phyloP scores from a whole-genome alignment of 768 basidiomycete genomes.

The Kondoa subrosea region DNA sequence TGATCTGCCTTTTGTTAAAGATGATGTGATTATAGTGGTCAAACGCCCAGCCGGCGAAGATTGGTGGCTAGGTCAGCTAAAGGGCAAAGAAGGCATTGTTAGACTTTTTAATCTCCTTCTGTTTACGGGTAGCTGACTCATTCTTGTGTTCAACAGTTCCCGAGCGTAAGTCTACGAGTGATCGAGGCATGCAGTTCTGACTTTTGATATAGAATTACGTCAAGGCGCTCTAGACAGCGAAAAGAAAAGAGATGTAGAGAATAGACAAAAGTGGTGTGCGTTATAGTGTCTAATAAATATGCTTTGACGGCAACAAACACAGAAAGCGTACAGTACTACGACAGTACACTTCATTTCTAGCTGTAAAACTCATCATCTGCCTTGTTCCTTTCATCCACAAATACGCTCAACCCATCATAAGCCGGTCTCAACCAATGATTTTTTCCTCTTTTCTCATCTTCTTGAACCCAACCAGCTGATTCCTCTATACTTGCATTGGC shows the following conservation, averaged over 20 bases:
- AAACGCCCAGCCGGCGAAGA: slow-evolving; percentile 15
- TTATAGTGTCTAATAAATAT: too few species aligned
- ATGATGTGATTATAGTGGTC: slow-evolving; percentile 18
- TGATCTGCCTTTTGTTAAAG: slow-evolving; percentile 23
- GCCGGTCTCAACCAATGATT: slow-evolving; percentile 12
- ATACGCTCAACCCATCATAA: slow-evolving; percentile 12
- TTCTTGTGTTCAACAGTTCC: not conserved
- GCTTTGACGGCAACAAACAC: too few species aligned
- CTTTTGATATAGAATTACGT: not conserved
- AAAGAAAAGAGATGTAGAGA: not conserved
- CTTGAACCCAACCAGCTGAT: slow-evolving; percentile 8
- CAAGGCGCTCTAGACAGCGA: not conserved
- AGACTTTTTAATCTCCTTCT: not conserved
- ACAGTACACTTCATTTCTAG: not conserved
- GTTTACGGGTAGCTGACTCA: not conserved
- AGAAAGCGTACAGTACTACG: not conserved
- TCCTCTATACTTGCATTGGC: slow-evolving; percentile 7
- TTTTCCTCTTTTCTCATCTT: slow-evolving; percentile 15
- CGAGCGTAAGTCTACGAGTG: not conserved
- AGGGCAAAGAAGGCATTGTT: slow-evolving; percentile 13
- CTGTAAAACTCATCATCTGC: not conserved
- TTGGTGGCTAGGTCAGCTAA: slow-evolving; percentile 18
- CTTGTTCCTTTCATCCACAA: not conserved
- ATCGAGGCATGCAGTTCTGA: not conserved
- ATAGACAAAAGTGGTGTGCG: too few species aligned